Evolutionary conservation across 1,284 basidiomycete genomes (phyloP), one percentile per base, ranked within the genome.

Genomic region (Neotropicomus parvogracilis): DNA sequence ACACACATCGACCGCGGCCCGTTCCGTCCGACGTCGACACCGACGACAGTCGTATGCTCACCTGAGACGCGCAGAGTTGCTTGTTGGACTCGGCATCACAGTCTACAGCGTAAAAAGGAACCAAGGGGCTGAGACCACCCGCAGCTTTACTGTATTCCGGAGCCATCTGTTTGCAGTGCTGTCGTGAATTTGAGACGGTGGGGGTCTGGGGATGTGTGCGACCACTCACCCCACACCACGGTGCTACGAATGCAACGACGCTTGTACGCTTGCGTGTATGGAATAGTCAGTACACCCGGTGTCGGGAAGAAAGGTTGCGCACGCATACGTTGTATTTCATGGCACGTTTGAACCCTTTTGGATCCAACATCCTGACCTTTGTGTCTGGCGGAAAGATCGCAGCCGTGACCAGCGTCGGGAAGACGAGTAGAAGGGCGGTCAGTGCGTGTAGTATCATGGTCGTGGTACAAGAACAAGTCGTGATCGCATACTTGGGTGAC

Each of bases 51-150:
- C n/a, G 16, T 16, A 37, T 32, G n/a, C 57, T 39, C 53, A 79
- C 84, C 73, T 91, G 88, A 53, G 91, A 81, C 0, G 81, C 81
- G 63, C 94, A 97, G 9, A 95, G 69, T 7, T 72, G 75, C 66
- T 88, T 91, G 70, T 97, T 95, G 60, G 74, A 71, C 20, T 83
- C 78, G n/a, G 78, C 84, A 59, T 97, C 94, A 57, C 94, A 97
- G 66, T 97, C 91, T 37, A 97, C 80, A 11, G 91, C 88, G 66
- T 94, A 95, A 52, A 90, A 78, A 1, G 92, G 91, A 28, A 97
- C 78, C 31, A 97, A 75, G 8, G 93, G 92, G 50, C 84, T 75
- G 19, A 97, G 78, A 1, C 81, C 85, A 9, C 79, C 65, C 0
- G 93, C 92, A 1, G 91, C 92, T 58, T 88, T 87, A 59, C 80